Conservation (phyloP, 148 eudicot species). For the Oxyria digyna region DNA sequence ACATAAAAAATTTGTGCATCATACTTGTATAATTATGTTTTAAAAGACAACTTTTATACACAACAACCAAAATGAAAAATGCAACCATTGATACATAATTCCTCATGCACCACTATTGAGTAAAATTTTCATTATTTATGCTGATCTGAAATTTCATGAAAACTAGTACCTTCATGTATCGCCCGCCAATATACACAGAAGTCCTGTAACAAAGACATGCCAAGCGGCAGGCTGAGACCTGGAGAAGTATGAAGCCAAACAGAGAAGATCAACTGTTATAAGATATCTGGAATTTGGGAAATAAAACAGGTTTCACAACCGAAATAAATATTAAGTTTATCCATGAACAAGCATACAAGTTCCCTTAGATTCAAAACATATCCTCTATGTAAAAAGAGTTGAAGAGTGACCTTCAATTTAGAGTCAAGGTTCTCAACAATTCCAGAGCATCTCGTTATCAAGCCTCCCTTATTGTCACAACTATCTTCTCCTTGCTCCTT, state of each 20-base stretch:
- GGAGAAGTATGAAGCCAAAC: neutral
- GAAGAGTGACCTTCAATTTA: constrained; percentile 33
- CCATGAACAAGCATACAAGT: neutral
- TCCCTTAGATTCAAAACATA: neutral
- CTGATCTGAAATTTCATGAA: neutral
- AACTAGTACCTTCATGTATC: constrained; percentile 72
- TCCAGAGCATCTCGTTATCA: constrained; percentile 10
- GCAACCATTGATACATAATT: neutral
- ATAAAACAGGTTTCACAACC: neutral
- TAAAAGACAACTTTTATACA: too few relatives aligned
- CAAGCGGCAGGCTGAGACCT: constrained; percentile 63
- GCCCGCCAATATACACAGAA: constrained; percentile 73
- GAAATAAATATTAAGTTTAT: neutral
- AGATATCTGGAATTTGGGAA: neutral
- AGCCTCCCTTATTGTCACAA: constrained; percentile 11
- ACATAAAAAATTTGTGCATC: too few relatives aligned
- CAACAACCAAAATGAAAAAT: too few relatives aligned
- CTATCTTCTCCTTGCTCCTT: constrained; percentile 20
- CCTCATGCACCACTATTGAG: neutral
- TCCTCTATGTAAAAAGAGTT: neutral
- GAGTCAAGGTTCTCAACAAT: constrained; percentile 15
- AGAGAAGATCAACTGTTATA: neutral
- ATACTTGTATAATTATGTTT: too few relatives aligned
- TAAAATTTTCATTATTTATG: neutral
- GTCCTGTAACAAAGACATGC: constrained; percentile 33